These are phyloP conservation scores for Phytopythium ostracodes DNA, from an alignment of 352 stramenopile species.

Conservation along the genomic window DNA sequence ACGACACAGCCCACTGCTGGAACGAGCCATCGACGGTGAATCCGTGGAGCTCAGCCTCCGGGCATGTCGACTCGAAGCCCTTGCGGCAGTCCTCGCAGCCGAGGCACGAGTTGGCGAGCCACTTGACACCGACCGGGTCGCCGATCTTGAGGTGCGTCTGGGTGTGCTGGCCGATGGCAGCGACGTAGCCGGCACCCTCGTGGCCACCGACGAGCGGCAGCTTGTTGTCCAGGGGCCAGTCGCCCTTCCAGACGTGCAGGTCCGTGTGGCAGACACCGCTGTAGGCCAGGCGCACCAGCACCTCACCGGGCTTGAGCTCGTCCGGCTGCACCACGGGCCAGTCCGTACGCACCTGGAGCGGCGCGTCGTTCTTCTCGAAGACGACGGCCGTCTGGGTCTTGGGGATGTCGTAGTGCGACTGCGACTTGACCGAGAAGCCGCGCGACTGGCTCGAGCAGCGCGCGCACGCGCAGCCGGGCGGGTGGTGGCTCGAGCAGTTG, in stretches of 20 bases:
- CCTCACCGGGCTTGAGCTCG: slow-evolving; percentile 37
- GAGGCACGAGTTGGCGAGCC: slow-evolving; percentile 44
- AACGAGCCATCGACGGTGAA: slow-evolving; percentile 45
- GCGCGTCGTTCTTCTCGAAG: slow-evolving; percentile 41
- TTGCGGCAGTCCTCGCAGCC: slow-evolving; percentile 53
- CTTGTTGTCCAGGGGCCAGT: slow-evolving; percentile 27
- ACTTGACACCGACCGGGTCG: slow-evolving; percentile 49
- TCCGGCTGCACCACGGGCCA: slow-evolving; percentile 42
- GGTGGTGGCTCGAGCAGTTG: slow-evolving; percentile 25
- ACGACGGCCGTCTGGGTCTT: slow-evolving; percentile 46
- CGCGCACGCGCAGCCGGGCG: slow-evolving; percentile 9
- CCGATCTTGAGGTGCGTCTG: slow-evolving; percentile 42
- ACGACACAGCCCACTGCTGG: slow-evolving; percentile 65
- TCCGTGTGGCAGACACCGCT: slow-evolving; percentile 50
- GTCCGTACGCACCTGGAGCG: slow-evolving; percentile 40
- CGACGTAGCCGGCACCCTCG: slow-evolving; percentile 49
- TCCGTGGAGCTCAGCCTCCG: slow-evolving; percentile 25
- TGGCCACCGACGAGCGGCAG: slow-evolving; percentile 52
- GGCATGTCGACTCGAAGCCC: slow-evolving; percentile 40
- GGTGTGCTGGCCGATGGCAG: slow-evolving; percentile 40
- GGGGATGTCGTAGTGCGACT: slow-evolving; percentile 37
- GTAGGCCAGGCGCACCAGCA: slow-evolving; percentile 50
- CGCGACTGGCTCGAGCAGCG: slow-evolving; percentile 17
- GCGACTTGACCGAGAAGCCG: slow-evolving; percentile 30
- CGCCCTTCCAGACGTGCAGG: slow-evolving; percentile 36